phyloP scores from a whole-genome alignment of 192 early-diverging fungal species.

The Haplosporangium gracile region DNA sequence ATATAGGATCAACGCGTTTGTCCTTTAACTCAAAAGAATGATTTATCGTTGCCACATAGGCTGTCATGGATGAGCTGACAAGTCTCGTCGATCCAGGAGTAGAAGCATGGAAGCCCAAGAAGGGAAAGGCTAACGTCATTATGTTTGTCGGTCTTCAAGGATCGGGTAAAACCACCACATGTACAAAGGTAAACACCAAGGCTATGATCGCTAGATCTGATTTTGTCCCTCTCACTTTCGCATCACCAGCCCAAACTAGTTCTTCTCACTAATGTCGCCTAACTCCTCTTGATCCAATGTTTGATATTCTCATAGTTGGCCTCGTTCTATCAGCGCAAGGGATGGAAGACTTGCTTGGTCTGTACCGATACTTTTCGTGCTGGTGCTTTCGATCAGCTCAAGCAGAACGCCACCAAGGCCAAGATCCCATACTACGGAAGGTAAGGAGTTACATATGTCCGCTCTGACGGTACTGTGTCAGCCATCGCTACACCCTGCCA shows the following conservation, averaged over 20 bases:
- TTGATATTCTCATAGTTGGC: conserved; percentile 67
- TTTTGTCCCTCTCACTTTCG: neutral
- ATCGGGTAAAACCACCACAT: conserved; percentile 96
- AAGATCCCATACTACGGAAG: conserved; percentile 96
- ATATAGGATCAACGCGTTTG: neutral
- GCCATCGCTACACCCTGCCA: too few relatives aligned
- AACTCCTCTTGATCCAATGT: neutral
- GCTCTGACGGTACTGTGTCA: too few relatives aligned
- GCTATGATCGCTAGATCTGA: neutral
- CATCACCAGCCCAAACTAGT: neutral
- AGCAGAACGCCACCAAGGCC: conserved; percentile 98
- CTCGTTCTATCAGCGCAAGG: conserved; percentile 92
- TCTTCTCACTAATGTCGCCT: neutral
- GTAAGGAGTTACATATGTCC: conserved; percentile 13
- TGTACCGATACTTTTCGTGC: conserved; percentile 98
- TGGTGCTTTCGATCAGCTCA: conserved; percentile 98
- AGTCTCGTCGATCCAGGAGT: conserved; percentile 89
- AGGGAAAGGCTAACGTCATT: conserved; percentile 86
- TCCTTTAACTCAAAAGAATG: neutral
- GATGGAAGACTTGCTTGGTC: conserved; percentile 92
- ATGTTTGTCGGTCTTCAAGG: conserved; percentile 99
- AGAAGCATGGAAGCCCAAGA: conserved; percentile 88
- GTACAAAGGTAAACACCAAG: conserved; percentile 78
- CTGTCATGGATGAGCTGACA: conserved; percentile 92
- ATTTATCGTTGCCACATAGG: conserved; percentile 36